A percentile compares a stretch with the other conserved stretches of the same genome.
phyloP scores from a whole-genome alignment of 306 rosid genomes.

The Elaeagnus macrophylla region DNA sequence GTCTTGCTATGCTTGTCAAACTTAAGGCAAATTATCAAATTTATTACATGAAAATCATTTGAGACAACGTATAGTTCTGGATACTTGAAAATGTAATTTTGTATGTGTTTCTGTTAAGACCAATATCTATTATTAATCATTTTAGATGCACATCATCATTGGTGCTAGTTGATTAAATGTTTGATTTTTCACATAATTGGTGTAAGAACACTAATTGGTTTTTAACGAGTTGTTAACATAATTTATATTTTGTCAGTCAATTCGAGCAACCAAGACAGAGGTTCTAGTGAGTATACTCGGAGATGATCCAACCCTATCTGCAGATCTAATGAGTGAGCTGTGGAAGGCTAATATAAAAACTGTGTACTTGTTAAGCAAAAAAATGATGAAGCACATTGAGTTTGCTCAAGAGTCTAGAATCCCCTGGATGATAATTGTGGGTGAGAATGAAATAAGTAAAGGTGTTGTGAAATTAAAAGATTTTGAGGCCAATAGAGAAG shows the following conservation, averaged over 20 bases:
- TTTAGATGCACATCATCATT: no score
- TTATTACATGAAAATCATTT: no score
- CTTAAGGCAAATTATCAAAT: no score
- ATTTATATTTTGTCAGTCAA: conserved; percentile 31
- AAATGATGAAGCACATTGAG: conserved; percentile 53
- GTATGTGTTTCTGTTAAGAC: no score
- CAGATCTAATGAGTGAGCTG: conserved; percentile 61
- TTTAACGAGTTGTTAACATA: background rate
- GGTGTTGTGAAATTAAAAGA: conserved; percentile 55
- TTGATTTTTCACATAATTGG: no score
- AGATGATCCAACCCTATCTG: conserved; percentile 54
- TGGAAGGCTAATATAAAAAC: conserved; percentile 57
- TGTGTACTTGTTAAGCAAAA: conserved; percentile 56
- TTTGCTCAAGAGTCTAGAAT: conserved; percentile 67
- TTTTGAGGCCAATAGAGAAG: conserved; percentile 31
- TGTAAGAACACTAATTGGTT: background rate
- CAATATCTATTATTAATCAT: no score
- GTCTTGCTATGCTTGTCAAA: no score
- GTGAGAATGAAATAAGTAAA: conserved; percentile 58
- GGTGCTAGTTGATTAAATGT: no score
- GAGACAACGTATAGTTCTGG: no score
- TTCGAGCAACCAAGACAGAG: conserved; percentile 73
- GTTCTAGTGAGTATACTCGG: conserved; percentile 69
- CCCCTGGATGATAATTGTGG: conserved; percentile 78
- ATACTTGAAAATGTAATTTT: no score